Evolutionary conservation across 805 yeast genomes (phyloP), one percentile per base, ranked within the genome.

Genomic region (Wickerhamomyces mucosus): DNA sequence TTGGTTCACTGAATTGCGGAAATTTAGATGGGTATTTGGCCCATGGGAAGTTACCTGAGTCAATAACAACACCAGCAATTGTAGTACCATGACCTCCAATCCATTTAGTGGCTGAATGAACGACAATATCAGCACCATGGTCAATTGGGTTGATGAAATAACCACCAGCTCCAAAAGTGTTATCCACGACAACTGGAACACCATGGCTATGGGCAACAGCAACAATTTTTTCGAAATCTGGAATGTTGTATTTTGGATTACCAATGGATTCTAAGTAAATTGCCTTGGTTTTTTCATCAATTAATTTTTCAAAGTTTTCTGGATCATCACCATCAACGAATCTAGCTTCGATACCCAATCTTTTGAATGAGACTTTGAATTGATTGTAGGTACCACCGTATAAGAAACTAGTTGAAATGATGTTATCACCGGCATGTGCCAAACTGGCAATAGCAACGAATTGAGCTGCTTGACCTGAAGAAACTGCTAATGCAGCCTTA

Each of bases 401-500:
- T 40, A 89, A 65, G 65, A 55, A 84, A 6, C 94, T 72, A 16
- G 96, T 78, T 19, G 95, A 78, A 34, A 89, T 73, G 44, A 89
- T 72, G 63, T 92, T 92, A 54, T 85, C 95, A 47, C 97, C 97
- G 34, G 73, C 57, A 45, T 80, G 85, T 23, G 95, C 94, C 45
- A 86, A 67, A 35, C 84, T 84, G 21, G 82, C 69, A 54, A 86
- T 65, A 15, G 96, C 94, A 37, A 81, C 53, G 43, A 85, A 74
- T 57, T 88, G 96, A 18, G 97, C 96, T 33, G 96, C 89, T 62
- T 88, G 96, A 40, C 98, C 98, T n/a, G 96, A 86, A 15, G 94
- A 59, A 17, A 80, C 78, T 6, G 95, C 94, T 34, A 89, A 61
- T 4, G 95, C 97, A 37, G 81, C 94, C 31, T 76, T 78, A 51